A percentile compares a stretch with the other conserved stretches of the same genome.
These are phyloP conservation scores for Przewalskia tangutica DNA, from an alignment of 257 asterid genomes.

Conservation along the genomic window DNA sequence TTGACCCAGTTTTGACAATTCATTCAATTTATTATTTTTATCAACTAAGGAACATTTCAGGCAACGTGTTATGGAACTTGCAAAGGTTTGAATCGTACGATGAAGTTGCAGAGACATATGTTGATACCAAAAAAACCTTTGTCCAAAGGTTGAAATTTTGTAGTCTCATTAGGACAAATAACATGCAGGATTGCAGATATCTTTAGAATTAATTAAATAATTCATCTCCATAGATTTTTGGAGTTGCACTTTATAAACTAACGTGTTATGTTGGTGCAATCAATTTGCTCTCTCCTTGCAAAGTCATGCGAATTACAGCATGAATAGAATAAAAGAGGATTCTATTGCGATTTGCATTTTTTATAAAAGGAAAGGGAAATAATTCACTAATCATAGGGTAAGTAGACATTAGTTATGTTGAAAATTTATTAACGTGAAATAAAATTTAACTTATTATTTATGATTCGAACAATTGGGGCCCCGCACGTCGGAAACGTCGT, in stretches of 20 bases:
- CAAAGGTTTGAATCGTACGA: background rate
- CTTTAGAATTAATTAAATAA: background rate
- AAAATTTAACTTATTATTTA: no score
- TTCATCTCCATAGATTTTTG: background rate
- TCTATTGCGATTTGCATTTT: background rate
- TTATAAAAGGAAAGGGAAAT: background rate
- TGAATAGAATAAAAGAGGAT: background rate
- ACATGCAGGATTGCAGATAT: background rate
- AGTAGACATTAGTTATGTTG: background rate
- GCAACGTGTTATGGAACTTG: background rate
- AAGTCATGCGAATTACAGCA: background rate
- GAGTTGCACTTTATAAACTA: background rate
- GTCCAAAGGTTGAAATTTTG: background rate
- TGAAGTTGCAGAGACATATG: conserved; percentile 4
- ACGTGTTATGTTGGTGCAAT: background rate
- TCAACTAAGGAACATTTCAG: conserved; percentile 15
- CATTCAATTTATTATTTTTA: conserved; percentile 25
- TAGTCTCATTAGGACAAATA: background rate
- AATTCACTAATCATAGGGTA: background rate
- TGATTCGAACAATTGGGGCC: no score
- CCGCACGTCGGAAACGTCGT: no score
- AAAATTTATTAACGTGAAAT: no score
- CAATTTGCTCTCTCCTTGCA: background rate
- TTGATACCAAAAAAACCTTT: background rate
- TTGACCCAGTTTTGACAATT: conserved; percentile 25